These are phyloP conservation scores for Aciculosporium take DNA, from an alignment of 2,329 filamentous ascomycete species.

Conservation along the genomic window DNA sequence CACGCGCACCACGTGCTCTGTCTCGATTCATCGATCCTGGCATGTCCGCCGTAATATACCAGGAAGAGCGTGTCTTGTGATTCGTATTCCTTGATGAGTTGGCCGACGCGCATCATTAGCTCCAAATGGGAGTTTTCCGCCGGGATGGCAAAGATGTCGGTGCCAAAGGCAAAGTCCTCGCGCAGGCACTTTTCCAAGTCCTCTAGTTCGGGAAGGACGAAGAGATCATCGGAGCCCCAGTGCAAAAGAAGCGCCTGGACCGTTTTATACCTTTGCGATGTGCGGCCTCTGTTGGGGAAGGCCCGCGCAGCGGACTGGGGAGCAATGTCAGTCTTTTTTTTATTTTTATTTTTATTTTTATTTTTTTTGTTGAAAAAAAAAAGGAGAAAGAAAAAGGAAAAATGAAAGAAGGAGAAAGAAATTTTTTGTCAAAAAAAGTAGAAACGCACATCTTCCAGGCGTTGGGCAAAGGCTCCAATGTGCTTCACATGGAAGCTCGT, in stretches of 20 bases:
- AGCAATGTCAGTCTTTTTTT: conserved; percentile 3
- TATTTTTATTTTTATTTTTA: no score
- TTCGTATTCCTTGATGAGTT: conserved; percentile 43
- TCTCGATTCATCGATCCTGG: conserved; percentile 42
- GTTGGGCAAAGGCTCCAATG: conserved; percentile 38
- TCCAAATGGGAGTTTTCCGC: conserved; percentile 44
- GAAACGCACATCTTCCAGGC: conserved; percentile 40
- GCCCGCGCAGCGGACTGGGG: conserved; percentile 37
- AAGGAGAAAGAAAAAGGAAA: no score
- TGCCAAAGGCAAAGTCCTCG: conserved; percentile 41
- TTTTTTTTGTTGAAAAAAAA: no score
- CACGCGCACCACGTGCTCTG: conserved; percentile 48
- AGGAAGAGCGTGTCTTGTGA: conserved; percentile 41
- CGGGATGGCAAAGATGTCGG: conserved; percentile 43
- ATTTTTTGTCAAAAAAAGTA: no score
- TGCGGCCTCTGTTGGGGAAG: conserved; percentile 40
- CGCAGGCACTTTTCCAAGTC: conserved; percentile 40
- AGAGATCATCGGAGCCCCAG: conserved; percentile 44
- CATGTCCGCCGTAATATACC: conserved; percentile 46
- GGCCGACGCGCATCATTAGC: conserved; percentile 40
- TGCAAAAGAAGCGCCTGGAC: conserved; percentile 41
- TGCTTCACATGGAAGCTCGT: conserved; percentile 45
- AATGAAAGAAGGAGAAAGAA: no score
- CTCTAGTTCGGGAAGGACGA: conserved; percentile 43
- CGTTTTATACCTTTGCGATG: conserved; percentile 39